Evolutionary conservation across 1,284 basidiomycete species (phyloP).

Genomic region (Puccinia hordei): DNA sequence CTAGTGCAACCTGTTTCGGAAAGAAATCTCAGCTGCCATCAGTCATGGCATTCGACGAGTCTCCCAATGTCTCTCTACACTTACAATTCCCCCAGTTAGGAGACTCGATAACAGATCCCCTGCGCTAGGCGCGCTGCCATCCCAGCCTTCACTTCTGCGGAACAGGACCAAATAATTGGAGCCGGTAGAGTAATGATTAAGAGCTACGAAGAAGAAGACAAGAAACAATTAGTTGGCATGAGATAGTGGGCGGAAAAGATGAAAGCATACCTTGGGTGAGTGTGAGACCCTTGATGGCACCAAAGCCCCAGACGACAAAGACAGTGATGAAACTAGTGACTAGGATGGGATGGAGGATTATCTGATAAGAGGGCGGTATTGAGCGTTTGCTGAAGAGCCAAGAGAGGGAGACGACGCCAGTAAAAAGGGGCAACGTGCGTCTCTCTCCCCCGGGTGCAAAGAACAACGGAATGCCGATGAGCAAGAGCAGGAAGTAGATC

Average conservation of each 20-base stretch:
- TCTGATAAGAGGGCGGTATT: constrained; percentile 24
- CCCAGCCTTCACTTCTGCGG: constrained; percentile 27
- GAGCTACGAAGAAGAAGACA: constrained; percentile 16
- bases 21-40: not conserved
- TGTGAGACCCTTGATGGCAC: constrained; percentile 27
- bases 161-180: constrained; percentile 28
- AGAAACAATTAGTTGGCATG: too few relatives aligned
- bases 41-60: not conserved
- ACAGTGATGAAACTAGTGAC: constrained; percentile 49
- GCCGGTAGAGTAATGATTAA: constrained; percentile 36
- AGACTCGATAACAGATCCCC: constrained; percentile 40
- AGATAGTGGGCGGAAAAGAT: not conserved
- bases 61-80: not conserved
- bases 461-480: constrained; percentile 46
- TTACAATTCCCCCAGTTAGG: constrained; percentile 41
- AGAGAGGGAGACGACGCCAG: constrained; percentile 36
- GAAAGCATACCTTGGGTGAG: constrained; percentile 15
- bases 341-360: constrained; percentile 45
- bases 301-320: constrained; percentile 36
- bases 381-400: constrained; percentile 45
- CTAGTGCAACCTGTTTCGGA: constrained; percentile 16
- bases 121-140: constrained; percentile 32
- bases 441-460: constrained; percentile 39
- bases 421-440: constrained; percentile 37
- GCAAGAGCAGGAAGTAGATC: constrained; percentile 35